phyloP scores from a whole-genome alignment of 2,329 filamentous ascomycete species.

The Clarireedia monteithiana region DNA sequence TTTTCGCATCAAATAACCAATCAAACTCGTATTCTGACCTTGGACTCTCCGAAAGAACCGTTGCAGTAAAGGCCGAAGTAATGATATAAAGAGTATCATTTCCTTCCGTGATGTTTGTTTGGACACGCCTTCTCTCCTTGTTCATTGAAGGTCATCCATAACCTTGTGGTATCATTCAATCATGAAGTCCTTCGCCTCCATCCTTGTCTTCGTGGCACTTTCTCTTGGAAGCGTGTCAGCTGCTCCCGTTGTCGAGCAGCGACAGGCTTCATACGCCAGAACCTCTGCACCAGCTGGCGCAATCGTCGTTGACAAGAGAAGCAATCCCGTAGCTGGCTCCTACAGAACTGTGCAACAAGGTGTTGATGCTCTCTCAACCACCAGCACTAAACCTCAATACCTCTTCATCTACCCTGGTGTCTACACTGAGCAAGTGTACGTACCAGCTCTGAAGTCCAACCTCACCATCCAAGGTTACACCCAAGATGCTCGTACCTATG shows the following conservation, averaged over 20 bases:
- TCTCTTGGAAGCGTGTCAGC: not conserved
- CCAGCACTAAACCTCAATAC: conserved; percentile 36
- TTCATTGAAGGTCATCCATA: not conserved
- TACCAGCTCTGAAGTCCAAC: conserved; percentile 38
- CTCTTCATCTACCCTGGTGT: conserved; percentile 49
- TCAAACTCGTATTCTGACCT: no score
- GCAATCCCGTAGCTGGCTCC: conserved; percentile 25
- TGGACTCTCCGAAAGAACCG: no score
- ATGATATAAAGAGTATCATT: not conserved
- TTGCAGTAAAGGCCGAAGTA: no score
- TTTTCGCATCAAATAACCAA: no score
- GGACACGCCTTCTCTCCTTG: not conserved
- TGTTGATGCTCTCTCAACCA: conserved; percentile 33
- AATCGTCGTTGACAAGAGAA: conserved; percentile 35
- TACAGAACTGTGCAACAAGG: conserved; percentile 17
- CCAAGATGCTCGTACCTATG: conserved; percentile 36
- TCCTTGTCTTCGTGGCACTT: conserved; percentile 1
- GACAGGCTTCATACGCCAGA: conserved; percentile 15
- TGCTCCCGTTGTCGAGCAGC: not conserved
- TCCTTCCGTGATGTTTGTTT: not conserved
- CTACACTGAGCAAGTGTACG: conserved; percentile 49
- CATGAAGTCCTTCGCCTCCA: conserved; percentile 4
- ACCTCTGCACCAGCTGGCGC: conserved; percentile 38
- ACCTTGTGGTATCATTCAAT: not conserved
- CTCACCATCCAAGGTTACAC: conserved; percentile 49